These are phyloP conservation scores for Lipomyces sp. DNA, from an alignment of 805 yeast species.

Conservation along the genomic window DNA sequence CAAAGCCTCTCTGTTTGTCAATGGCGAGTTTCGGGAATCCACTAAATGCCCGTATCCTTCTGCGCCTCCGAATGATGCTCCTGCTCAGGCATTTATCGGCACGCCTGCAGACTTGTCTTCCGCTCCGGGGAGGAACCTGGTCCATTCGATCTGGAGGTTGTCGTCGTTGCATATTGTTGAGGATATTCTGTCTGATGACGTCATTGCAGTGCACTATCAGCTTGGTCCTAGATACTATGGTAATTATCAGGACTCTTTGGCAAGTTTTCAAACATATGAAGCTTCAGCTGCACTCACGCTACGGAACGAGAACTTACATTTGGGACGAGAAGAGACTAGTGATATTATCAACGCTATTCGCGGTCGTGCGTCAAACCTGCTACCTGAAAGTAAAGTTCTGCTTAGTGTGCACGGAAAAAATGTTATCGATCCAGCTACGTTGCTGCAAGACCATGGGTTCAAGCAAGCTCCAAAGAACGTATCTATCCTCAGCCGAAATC, in stretches of 20 bases:
- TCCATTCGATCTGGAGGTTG: constrained; percentile 24
- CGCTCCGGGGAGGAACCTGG: constrained; percentile 13
- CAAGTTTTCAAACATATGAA: constrained; percentile 31
- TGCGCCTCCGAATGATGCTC: constrained; percentile 26
- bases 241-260: constrained; percentile 31
- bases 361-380: constrained; percentile 25
- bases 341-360: constrained; percentile 29
- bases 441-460: constrained; percentile 19
- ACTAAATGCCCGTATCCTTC: constrained; percentile 32
- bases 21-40: constrained; percentile 30
- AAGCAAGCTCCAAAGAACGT: constrained; percentile 19
- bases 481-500: constrained; percentile 18
- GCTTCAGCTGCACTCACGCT: constrained; percentile 32
- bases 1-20: constrained; percentile 30
- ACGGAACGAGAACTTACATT: constrained; percentile 25
- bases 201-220: constrained; percentile 28
- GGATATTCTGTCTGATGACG: constrained; percentile 28
- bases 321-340: constrained; percentile 24
- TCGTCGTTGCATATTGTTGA: constrained; percentile 28
- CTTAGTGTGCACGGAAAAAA: constrained; percentile 29
- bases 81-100: constrained; percentile 26
- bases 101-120: constrained; percentile 27
- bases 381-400: constrained; percentile 27
- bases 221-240: constrained; percentile 33
- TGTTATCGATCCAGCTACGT: constrained; percentile 11